A percentile compares a stretch with the other conserved stretches of the same genome.
Evolutionary conservation across 176 grass and related monocot genomes (phyloP).

Genomic region (Ampelocalamus luodianensis): DNA sequence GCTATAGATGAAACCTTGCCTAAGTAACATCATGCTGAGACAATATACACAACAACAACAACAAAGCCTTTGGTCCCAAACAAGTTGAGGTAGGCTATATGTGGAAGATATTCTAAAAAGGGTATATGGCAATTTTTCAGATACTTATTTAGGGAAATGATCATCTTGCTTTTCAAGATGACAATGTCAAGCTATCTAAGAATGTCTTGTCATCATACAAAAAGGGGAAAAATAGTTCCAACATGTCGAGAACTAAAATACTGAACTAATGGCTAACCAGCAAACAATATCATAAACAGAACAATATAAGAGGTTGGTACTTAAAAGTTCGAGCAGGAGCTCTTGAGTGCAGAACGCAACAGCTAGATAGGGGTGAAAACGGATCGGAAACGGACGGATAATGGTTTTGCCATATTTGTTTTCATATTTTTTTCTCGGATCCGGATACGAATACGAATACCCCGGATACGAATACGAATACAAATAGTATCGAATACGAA

Average conservation of each 20-base stretch:
- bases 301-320: slow-evolving; percentile 14
- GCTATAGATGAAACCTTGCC: not conserved
- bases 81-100: no score
- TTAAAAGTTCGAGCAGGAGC: not conserved
- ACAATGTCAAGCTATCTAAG: slow-evolving; percentile 5
- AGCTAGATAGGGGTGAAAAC: no score
- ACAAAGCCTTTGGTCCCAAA: no score
- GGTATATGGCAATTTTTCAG: not conserved
- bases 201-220: not conserved
- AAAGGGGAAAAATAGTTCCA: not conserved
- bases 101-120: not conserved
- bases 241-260: slow-evolving; percentile 13
- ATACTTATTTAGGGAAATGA: slow-evolving; percentile 23
- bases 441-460: no score
- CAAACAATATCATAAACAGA: slow-evolving; percentile 11
- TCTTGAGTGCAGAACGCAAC: slow-evolving; percentile 3
- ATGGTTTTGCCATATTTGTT: no score
- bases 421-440: no score
- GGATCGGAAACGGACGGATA: no score
- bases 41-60: no score
- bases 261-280: not conserved
- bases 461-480: no score
- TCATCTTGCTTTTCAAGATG: not conserved
- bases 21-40: slow-evolving; percentile 8
- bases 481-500: no score